Conservation (phyloP, 1,284 basidiomycete genomes). For the Chondrostereum purpureum region DNA sequence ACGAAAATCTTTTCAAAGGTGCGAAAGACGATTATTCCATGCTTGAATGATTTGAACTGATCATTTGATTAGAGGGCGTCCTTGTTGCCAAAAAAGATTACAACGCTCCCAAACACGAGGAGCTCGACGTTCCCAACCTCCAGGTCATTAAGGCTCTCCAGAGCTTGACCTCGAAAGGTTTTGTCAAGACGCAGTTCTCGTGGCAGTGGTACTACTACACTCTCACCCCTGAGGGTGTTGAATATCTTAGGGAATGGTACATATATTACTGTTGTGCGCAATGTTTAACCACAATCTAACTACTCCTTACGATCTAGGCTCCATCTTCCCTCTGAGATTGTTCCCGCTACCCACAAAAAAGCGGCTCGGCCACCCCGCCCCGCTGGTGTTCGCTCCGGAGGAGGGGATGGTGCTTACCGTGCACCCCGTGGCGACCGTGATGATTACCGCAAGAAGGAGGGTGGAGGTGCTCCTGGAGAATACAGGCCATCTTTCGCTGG, state of each 20-base stretch:
- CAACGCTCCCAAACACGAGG: slow-evolving; percentile 96
- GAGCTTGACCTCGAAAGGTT: slow-evolving; percentile 92
- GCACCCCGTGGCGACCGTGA: slow-evolving; percentile 85
- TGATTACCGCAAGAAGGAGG: slow-evolving; percentile 85
- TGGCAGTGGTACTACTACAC: slow-evolving; percentile 97
- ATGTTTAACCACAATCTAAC: neutral
- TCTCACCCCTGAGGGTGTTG: slow-evolving; percentile 91
- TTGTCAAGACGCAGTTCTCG: slow-evolving; percentile 97
- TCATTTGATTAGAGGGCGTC: slow-evolving; percentile 73
- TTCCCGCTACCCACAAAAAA: slow-evolving; percentile 94
- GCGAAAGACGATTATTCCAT: slow-evolving; percentile 20
- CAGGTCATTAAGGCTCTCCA: slow-evolving; percentile 99
- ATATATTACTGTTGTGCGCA: slow-evolving; percentile 20
- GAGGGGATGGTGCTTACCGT: slow-evolving; percentile 74
- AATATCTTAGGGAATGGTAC: slow-evolving; percentile 90
- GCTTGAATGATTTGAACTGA: neutral
- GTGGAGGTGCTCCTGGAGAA: slow-evolving; percentile 67
- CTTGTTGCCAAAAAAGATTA: slow-evolving; percentile 99
- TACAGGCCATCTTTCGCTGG: slow-evolving; percentile 82
- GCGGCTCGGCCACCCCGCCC: slow-evolving; percentile 73
- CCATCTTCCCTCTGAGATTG: slow-evolving; percentile 89
- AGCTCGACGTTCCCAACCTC: slow-evolving; percentile 95
- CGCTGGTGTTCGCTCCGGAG: slow-evolving; percentile 61
- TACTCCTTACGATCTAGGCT: slow-evolving; percentile 48
- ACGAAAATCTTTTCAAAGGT: slow-evolving; percentile 99